Evolutionary conservation across 2,329 filamentous ascomycete genomes (phyloP), one percentile per base, ranked within the genome.

Genomic region (Dendrostoma leiphaemia): DNA sequence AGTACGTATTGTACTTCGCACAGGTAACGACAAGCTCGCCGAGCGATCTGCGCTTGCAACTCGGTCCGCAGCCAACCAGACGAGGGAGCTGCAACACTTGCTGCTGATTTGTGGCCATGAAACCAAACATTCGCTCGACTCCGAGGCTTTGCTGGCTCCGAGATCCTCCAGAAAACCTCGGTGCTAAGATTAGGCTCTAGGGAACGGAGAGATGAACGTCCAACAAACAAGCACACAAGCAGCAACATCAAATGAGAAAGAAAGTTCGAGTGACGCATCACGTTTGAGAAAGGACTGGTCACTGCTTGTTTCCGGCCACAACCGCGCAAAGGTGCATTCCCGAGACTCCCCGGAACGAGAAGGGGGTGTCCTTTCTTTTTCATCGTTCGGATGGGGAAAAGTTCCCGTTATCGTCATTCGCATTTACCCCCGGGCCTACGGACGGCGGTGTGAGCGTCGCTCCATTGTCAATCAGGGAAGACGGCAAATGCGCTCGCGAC

Each of bases 1-100:
- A n/a, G n/a, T n/a, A n/a, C n/a, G n/a, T n/a, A n/a, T n/a, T n/a
- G n/a, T n/a, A n/a, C n/a, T n/a, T n/a, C n/a, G n/a, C n/a, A n/a
- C n/a, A n/a, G 8, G 29, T 35, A 21, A 28, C 32, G 21, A 17
- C 34, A 26, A 49, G 38, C 37, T 49, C n/a, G 45, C 37, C 51
- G 44, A 53, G 29, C 4, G 13, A 38, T 24, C 23, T 48, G 43
- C 45, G 38, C 26, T 40, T 34, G 19, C 21, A n/a, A 41, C 19
- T 46, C 54, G 49, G 54, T 34, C 44, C 40, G 49, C 49, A 19
- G 24, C 54, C 54, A 53, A 56, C 45, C 54, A 56, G 35, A 34
- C 28, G 45, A 9, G 21, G 7, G 26, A 35, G n/a, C 21, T 8
- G 46, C n/a, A 26, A 38, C 19, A 10, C 26, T 40, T 52, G 28